These are phyloP conservation scores for Claviceps quebecensis DNA, from an alignment of 2,329 filamentous ascomycete genomes.

Conservation along the genomic window DNA sequence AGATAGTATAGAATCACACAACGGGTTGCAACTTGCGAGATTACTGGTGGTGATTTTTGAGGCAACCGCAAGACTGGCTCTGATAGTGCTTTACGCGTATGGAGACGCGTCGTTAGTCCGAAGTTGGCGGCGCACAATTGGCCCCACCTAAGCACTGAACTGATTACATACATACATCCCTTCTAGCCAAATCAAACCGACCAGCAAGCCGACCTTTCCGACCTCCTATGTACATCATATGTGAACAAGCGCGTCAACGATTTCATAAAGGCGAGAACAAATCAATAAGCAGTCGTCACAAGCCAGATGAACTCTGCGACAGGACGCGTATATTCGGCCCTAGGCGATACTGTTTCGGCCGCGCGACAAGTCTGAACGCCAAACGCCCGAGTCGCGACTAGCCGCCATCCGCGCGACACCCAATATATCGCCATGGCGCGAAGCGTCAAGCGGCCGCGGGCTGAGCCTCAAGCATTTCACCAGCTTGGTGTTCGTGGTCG, in stretches of 20 bases:
- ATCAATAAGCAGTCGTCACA: background rate
- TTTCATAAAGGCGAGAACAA: background rate
- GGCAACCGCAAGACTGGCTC: background rate
- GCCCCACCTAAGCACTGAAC: background rate
- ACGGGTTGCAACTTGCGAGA: background rate
- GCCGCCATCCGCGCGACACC: background rate
- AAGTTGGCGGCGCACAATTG: background rate
- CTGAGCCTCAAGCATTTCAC: conserved; percentile 16
- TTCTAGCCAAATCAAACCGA: background rate
- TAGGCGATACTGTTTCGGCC: background rate
- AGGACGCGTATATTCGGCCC: background rate
- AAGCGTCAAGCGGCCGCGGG: conserved; percentile 17
- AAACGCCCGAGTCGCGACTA: background rate
- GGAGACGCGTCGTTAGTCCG: conserved; percentile 8
- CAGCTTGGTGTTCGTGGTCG: conserved; percentile 23
- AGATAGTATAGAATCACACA: background rate
- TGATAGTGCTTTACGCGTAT: conserved; percentile 1
- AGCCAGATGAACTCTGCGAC: background rate
- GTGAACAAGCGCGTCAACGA: background rate
- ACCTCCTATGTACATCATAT: background rate
- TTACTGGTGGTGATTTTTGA: background rate
- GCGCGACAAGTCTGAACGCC: background rate
- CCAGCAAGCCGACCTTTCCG: background rate
- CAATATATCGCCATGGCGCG: conserved; percentile 17
- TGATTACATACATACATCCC: background rate